Evolutionary conservation across 2,329 filamentous ascomycete species (phyloP).

Genomic region (Hymenoscyphus infarciens): DNA sequence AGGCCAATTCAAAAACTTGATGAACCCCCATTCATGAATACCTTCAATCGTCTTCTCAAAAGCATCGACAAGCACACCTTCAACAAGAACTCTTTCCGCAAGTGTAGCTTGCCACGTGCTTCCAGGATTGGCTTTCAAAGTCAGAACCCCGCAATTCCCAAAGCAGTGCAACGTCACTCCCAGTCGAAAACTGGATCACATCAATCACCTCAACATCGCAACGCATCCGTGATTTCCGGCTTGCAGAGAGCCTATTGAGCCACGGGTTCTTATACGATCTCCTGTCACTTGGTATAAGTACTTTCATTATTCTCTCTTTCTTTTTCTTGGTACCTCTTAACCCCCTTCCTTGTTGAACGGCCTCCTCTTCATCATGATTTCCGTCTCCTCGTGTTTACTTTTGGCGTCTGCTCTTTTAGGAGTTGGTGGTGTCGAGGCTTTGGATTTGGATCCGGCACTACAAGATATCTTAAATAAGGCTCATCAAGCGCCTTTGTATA

Average conservation of each 20-base stretch:
- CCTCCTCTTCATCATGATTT: conserved; percentile 15
- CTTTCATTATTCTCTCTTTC: neutral
- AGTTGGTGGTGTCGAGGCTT: conserved; percentile 17
- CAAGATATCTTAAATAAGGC: conserved; percentile 55
- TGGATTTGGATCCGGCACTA: conserved; percentile 44
- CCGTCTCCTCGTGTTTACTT: conserved; percentile 17
- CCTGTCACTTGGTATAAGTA: neutral
- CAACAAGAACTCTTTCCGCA: neutral
- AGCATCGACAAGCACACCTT: neutral
- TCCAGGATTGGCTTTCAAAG: neutral
- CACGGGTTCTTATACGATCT: neutral
- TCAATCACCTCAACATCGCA: neutral
- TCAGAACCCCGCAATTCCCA: neutral
- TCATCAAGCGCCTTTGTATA: conserved; percentile 48
- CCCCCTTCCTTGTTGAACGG: neutral
- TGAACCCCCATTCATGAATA: neutral
- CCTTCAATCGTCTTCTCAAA: neutral
- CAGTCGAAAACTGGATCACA: neutral
- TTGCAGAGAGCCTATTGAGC: neutral
- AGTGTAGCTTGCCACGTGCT: neutral
- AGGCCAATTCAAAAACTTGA: neutral
- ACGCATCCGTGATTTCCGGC: neutral
- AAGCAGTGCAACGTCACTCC: conserved; percentile 1
- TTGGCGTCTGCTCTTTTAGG: conserved; percentile 14
- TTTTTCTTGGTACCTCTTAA: neutral